A percentile compares a stretch with the other conserved stretches of the same genome.
These are phyloP conservation scores for Ceratonia siliqua DNA, from an alignment of 306 rosid genomes.

Conservation along the genomic window DNA sequence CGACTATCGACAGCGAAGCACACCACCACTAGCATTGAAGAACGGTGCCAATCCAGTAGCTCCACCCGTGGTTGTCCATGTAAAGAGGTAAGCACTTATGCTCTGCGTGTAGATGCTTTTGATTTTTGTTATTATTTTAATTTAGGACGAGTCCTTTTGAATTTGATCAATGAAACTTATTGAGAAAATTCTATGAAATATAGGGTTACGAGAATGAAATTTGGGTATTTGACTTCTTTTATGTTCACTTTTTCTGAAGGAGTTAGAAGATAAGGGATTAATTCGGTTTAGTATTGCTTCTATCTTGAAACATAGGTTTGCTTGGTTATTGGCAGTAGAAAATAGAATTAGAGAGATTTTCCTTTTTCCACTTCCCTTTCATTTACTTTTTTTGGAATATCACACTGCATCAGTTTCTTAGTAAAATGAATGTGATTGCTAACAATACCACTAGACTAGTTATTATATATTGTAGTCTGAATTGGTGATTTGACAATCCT, in stretches of 20 bases:
- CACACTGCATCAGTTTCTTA: neutral
- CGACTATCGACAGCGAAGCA: too few species aligned
- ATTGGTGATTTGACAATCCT: neutral
- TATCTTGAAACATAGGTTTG: neutral
- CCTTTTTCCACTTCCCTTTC: neutral
- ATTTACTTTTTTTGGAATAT: neutral
- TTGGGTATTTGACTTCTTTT: neutral
- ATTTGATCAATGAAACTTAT: slow-evolving; percentile 7
- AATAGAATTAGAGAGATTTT: neutral
- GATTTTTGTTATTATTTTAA: too few species aligned
- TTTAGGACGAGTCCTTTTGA: neutral
- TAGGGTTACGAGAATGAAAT: neutral
- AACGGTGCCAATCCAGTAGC: too few species aligned
- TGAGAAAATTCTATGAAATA: too few species aligned
- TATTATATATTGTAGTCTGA: neutral
- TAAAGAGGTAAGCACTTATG: neutral
- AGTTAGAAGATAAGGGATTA: neutral
- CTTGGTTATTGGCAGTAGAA: neutral
- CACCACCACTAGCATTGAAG: too few species aligned
- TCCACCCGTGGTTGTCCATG: too few species aligned
- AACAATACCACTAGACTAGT: neutral
- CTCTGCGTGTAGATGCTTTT: neutral
- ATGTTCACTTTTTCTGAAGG: neutral
- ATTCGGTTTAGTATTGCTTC: neutral
- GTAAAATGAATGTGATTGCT: neutral